phyloP scores from a whole-genome alignment of 2,329 filamentous ascomycete genomes.

The Penicillium brasilianum region DNA sequence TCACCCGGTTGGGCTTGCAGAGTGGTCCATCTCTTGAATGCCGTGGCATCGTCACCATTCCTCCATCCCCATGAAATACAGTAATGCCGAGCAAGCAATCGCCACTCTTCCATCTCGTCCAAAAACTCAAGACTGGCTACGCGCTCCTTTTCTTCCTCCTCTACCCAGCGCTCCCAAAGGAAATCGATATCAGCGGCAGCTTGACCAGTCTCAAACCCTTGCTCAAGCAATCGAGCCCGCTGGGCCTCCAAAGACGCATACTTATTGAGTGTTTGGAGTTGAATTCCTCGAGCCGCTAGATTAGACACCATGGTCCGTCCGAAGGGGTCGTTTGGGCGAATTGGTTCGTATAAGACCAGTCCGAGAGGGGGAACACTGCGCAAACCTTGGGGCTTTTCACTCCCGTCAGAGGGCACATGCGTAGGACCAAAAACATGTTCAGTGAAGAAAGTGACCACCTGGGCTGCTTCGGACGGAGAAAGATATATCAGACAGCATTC shows the following conservation, averaged over 20 bases:
- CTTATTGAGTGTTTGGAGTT: conserved; percentile 77
- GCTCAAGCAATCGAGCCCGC: conserved; percentile 65
- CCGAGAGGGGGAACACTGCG: conserved; percentile 56
- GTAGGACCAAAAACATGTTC: conserved; percentile 50
- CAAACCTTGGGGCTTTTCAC: conserved; percentile 8
- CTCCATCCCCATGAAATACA: conserved; percentile 87
- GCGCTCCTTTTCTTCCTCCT: conserved; percentile 72
- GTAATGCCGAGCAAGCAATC: conserved; percentile 85
- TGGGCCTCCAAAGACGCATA: conserved; percentile 75
- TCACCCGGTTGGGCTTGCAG: conserved; percentile 37
- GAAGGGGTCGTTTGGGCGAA: conserved; percentile 82
- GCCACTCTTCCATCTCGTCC: conserved; percentile 95
- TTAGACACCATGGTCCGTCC: conserved; percentile 92
- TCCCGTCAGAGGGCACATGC: conserved; percentile 29
- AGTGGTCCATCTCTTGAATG: conserved; percentile 45
- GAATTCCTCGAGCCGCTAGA: conserved; percentile 78
- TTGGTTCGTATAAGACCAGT: conserved; percentile 85
- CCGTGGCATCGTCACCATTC: conserved; percentile 45
- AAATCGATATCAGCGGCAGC: conserved; percentile 65
- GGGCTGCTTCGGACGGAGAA: conserved; percentile 64
- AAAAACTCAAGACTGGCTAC: conserved; percentile 82
- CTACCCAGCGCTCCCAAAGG: conserved; percentile 81
- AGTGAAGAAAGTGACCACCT: conserved; percentile 69
- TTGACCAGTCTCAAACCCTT: conserved; percentile 67
- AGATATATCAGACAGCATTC: conserved; percentile 97